Conservation (phyloP, 2,329 filamentous ascomycete species). For the Thyridium curvatum region DNA sequence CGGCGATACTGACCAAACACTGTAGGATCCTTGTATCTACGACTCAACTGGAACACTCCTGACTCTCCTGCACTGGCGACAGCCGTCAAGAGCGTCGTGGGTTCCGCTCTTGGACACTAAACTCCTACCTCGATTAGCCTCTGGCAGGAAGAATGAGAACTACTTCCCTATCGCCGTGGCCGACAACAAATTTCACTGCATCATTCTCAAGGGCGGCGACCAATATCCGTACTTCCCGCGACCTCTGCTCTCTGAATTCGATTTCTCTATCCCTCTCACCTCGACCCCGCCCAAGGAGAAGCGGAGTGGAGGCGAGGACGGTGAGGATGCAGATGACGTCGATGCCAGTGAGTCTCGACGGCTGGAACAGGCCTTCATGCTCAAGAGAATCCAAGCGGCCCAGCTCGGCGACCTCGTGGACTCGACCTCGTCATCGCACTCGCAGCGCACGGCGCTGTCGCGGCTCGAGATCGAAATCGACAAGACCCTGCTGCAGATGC, state of each 20-base stretch:
- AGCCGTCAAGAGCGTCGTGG: slow-evolving; percentile 79
- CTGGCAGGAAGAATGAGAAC: slow-evolving; percentile 77
- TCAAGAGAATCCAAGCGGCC: slow-evolving; percentile 63
- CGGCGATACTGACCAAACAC: neutral
- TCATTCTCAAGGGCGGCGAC: slow-evolving; percentile 95
- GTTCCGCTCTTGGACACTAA: slow-evolving; percentile 88
- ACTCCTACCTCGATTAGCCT: slow-evolving; percentile 72
- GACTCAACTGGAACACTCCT: slow-evolving; percentile 86
- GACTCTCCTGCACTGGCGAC: slow-evolving; percentile 86
- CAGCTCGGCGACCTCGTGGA: slow-evolving; percentile 72
- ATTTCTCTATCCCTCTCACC: slow-evolving; percentile 77
- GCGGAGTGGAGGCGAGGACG: slow-evolving; percentile 16
- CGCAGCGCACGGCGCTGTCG: slow-evolving; percentile 61
- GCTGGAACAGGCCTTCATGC: slow-evolving; percentile 77
- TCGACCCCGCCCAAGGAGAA: slow-evolving; percentile 30
- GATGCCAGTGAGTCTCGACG: slow-evolving; percentile 45
- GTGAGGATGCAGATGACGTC: slow-evolving; percentile 19
- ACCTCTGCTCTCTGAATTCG: slow-evolving; percentile 86
- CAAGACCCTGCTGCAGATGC: slow-evolving; percentile 81
- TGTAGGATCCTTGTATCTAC: slow-evolving; percentile 87
- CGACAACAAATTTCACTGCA: slow-evolving; percentile 90
- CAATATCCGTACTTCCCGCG: slow-evolving; percentile 89
- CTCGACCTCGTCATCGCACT: slow-evolving; percentile 44
- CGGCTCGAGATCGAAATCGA: slow-evolving; percentile 79
- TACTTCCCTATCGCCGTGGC: slow-evolving; percentile 97